Conservation (phyloP, 306 rosid species). For the Medicago arabica region DNA sequence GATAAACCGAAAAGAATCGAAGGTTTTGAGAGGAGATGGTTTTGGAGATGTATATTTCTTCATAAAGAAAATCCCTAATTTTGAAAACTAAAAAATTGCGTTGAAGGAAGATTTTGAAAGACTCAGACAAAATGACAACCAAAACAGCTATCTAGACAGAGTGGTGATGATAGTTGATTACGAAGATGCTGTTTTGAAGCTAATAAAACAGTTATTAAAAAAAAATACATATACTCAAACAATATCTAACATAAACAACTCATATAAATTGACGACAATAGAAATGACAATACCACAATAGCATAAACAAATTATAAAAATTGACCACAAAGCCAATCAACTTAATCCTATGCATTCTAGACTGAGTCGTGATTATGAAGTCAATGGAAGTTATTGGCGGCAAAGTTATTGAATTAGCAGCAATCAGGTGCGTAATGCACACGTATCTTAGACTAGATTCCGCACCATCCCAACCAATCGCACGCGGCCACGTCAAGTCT, state of each 20-base stretch:
- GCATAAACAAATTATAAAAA: neutral
- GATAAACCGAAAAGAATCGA: too few relatives aligned
- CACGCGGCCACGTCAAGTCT: constrained; percentile 5
- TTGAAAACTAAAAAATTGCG: too few relatives aligned
- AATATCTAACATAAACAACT: neutral
- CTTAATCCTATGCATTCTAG: neutral
- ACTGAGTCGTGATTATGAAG: neutral
- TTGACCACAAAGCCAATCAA: neutral
- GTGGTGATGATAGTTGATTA: too few relatives aligned
- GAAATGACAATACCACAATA: neutral
- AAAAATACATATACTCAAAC: too few relatives aligned
- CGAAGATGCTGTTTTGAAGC: too few relatives aligned
- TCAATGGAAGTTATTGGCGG: constrained; percentile 4
- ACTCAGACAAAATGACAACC: too few relatives aligned
- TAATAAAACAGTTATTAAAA: too few relatives aligned
- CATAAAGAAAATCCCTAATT: too few relatives aligned
- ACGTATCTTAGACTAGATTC: constrained; percentile 38
- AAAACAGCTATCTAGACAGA: too few relatives aligned
- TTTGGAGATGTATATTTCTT: too few relatives aligned
- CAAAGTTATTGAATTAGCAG: neutral
- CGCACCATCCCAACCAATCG: neutral
- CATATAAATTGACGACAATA: neutral
- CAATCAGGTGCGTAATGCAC: constrained; percentile 40
- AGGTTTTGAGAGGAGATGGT: too few relatives aligned
- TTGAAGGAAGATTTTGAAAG: too few relatives aligned